phyloP scores from a whole-genome alignment of 805 yeast genomes.

The Sugiyamaella americana region DNA sequence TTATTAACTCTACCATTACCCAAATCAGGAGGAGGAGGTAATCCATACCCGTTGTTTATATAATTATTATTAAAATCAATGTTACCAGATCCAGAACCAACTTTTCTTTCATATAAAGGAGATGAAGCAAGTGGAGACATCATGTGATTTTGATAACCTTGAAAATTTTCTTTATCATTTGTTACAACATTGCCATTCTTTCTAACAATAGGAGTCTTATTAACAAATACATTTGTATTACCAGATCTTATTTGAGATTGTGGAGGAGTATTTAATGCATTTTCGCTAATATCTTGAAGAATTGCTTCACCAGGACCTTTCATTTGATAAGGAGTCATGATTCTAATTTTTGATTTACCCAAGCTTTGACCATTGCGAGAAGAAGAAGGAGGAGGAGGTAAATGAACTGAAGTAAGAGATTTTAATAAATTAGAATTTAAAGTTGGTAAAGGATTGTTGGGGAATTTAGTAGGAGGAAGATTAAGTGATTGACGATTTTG shows the following conservation, averaged over 20 bases:
- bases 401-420: conserved; percentile 36
- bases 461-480: not conserved
- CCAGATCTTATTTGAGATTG: conserved; percentile 15
- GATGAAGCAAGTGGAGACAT: conserved; percentile 19
- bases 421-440: conserved; percentile 29
- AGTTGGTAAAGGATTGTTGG: conserved; percentile 8
- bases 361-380: not conserved
- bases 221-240: not conserved
- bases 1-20: too few species aligned
- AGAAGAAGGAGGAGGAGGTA: conserved; percentile 37
- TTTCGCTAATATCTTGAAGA: conserved; percentile 14
- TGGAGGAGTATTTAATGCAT: conserved; percentile 20
- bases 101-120: conserved; percentile 13
- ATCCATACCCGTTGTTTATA: not conserved
- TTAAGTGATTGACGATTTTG: not conserved
- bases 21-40: not conserved
- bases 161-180: not conserved
- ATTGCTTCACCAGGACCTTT: not conserved
- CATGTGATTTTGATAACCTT: conserved; percentile 3
- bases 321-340: not conserved
- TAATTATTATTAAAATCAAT: not conserved
- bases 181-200: not conserved
- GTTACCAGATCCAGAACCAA: not conserved
- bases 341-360: not conserved
- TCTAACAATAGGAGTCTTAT: not conserved